These are phyloP conservation scores for Pythium rhizo-oryzae DNA, from an alignment of 352 stramenopile genomes.

Conservation along the genomic window DNA sequence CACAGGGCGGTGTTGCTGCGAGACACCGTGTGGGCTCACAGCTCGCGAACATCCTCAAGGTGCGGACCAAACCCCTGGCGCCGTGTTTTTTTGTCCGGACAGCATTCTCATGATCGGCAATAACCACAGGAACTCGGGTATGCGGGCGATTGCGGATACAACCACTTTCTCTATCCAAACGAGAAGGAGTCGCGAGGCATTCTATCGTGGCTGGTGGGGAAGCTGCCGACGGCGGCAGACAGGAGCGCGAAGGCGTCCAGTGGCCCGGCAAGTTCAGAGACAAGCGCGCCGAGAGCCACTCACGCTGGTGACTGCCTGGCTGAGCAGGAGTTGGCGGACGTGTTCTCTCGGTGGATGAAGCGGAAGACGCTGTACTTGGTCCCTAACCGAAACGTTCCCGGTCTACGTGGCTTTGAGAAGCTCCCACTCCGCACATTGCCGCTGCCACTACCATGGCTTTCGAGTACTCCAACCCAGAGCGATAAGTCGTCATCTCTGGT, in stretches of 20 bases:
- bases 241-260: not conserved
- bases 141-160: conserved; percentile 85
- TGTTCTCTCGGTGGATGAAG: conserved; percentile 60
- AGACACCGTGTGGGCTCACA: conserved; percentile 77
- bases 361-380: conserved; percentile 51
- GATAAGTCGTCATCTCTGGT: not conserved
- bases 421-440: conserved; percentile 45
- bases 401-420: conserved; percentile 51
- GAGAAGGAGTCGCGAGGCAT: conserved; percentile 83
- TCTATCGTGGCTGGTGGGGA: conserved; percentile 81
- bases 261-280: not conserved
- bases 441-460: conserved; percentile 44
- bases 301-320: conserved; percentile 2
- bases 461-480: not conserved
- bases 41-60: conserved; percentile 77
- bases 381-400: conserved; percentile 39
- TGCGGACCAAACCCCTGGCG: conserved; percentile 12
- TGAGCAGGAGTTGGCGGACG: conserved; percentile 11
- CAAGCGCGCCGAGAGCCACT: not conserved
- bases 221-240: conserved; percentile 40
- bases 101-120: not conserved
- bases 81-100: not conserved
- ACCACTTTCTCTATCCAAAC: conserved; percentile 88
- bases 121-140: conserved; percentile 70
- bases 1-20: conserved; percentile 61